phyloP scores from a whole-genome alignment of 1,284 basidiomycete species.

The Polyporus tsugae region DNA sequence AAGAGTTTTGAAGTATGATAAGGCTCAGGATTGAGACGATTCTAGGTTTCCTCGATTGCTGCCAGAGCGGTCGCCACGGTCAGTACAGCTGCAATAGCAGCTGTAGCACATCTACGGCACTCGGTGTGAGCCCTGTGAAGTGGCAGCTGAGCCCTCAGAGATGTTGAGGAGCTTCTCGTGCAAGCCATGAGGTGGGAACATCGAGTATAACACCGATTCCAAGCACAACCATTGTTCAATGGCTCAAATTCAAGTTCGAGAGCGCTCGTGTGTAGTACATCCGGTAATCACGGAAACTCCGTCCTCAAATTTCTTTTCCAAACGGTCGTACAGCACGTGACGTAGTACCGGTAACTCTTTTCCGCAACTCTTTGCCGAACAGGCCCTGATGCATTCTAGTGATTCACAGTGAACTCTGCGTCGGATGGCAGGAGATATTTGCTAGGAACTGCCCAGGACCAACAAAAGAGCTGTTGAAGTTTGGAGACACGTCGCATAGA shows the following conservation, averaged over 20 bases:
- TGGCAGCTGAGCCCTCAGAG: not conserved
- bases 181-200: not conserved
- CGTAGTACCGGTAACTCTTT: not conserved
- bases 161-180: not conserved
- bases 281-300: not conserved
- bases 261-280: too few species aligned
- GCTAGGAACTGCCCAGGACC: too few species aligned
- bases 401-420: too few species aligned
- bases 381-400: too few species aligned
- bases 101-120: not conserved
- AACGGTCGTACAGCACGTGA: not conserved
- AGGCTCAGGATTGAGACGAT: conserved; percentile 8
- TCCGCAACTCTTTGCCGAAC: not conserved
- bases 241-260: too few species aligned
- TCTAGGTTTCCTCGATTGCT: conserved; percentile 3
- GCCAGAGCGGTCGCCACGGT: not conserved
- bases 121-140: not conserved
- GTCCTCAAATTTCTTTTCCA: too few species aligned
- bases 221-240: too few species aligned
- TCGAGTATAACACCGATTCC: too few species aligned
- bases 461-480: too few species aligned
- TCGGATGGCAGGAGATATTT: too few species aligned
- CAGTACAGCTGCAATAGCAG: not conserved
- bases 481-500: too few species aligned
- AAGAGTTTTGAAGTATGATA: conserved; percentile 7